Evolutionary conservation across 345 rosid species (phyloP), one percentile per base, ranked within the genome.

Genomic region (Salix exigua): DNA sequence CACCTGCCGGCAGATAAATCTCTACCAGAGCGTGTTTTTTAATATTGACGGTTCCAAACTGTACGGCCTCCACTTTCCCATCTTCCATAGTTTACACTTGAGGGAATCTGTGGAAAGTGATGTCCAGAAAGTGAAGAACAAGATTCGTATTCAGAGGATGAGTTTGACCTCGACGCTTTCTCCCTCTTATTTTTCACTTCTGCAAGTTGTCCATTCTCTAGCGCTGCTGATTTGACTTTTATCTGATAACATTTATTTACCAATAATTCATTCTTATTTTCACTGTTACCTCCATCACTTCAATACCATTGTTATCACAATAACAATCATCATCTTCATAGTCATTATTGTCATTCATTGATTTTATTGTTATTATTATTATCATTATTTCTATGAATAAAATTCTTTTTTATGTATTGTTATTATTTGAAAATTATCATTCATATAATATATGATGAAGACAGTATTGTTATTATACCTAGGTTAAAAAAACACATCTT

Each of bases 1-100:
- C 70, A 84, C 65, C 78, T 86, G 71, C 83, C 86, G 5, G 80
- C 80, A 0, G 88, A 80, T 68, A 76, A 72, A 73, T 44, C 77
- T 2, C 48, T 63, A 33, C 85, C 78, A 48, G 78, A 71, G 69
- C 81, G 35, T 3, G 18, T 75, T 7, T 82, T 82, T 70, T 87
- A 75, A 76, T 18, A 17, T 38, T 23, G 18, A 23, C 5, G 23
- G 48, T 42, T 25, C 51, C 38, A 50, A 64, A 51, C 25, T 40
- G 48, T 66, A 1, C 64, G 9, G 33, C 38, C 21, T 21, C 31
- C 17, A 12, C 67, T 21, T 28, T 16, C 64, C 50, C 48, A 4
- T 10, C 44, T 40, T n/a, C n/a, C 38, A 58, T 19, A n/a, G n/a
- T 55, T 38, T 33, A 11, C 46, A 63, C 7, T 19, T 4, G 6